These are phyloP conservation scores for Platanthera guangdongensis DNA, from an alignment of 106 monocot genomes.

Conservation along the genomic window DNA sequence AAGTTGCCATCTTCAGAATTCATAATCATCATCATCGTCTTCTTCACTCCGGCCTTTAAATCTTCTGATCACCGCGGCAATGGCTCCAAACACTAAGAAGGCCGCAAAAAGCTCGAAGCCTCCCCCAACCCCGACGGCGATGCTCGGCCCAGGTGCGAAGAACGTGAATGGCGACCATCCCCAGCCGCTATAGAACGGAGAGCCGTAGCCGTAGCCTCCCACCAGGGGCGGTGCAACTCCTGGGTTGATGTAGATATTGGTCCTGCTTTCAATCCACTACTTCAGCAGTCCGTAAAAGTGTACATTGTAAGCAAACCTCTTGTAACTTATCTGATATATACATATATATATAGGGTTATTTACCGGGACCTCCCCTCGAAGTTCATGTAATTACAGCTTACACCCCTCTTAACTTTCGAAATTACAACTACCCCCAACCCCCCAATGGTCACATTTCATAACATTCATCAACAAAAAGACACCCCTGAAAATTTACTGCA, in stretches of 20 bases:
- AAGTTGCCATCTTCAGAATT: neutral
- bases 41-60: conserved; percentile 29
- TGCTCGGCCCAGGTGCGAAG: conserved; percentile 76
- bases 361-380: no score
- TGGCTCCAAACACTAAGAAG: conserved; percentile 43
- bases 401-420: no score
- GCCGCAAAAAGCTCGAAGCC: conserved; percentile 69
- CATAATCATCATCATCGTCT: conserved; percentile 41
- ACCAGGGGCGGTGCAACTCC: conserved; percentile 74
- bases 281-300: neutral
- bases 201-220: conserved; percentile 75
- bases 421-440: no score
- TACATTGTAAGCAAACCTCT: no score
- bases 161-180: conserved; percentile 94
- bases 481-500: no score
- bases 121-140: conserved; percentile 74
- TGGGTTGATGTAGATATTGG: conserved; percentile 84
- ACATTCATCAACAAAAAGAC: no score
- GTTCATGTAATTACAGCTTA: no score
- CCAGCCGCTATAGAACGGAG: conserved; percentile 55
- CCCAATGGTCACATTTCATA: no score
- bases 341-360: no score
- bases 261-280: conserved; percentile 32
- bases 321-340: no score
- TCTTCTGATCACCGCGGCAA: conserved; percentile 46